Conservation (phyloP, 495 filamentous ascomycete genomes). For the Hypomontagnella submonticulosa region DNA sequence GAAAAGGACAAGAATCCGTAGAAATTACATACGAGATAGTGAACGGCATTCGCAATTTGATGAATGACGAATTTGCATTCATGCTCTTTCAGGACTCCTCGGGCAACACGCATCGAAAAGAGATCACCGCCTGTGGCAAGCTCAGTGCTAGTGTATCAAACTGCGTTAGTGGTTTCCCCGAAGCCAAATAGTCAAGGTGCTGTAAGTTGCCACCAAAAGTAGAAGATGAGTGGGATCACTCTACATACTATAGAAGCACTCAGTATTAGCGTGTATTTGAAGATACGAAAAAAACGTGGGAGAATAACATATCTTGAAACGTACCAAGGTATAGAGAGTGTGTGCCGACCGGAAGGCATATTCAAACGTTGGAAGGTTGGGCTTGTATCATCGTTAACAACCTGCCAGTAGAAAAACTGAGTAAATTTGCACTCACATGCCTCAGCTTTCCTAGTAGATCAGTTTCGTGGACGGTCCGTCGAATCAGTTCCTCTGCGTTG, state of each 20-base stretch:
- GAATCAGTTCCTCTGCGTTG: constrained; percentile 20
- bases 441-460: constrained; percentile 65
- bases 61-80: constrained; percentile 85
- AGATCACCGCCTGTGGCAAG: constrained; percentile 74
- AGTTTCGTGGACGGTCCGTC: constrained; percentile 60
- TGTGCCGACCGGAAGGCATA: constrained; percentile 33
- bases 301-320: too few relatives aligned
- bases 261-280: too few relatives aligned
- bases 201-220: too few relatives aligned
- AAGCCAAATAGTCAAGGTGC: too few relatives aligned
- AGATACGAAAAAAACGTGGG: too few relatives aligned
- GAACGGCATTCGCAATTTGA: constrained; percentile 80
- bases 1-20: not conserved
- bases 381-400: constrained; percentile 17
- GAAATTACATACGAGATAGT: constrained; percentile 64
- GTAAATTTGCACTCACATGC: constrained; percentile 62
- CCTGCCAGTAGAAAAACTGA: not conserved
- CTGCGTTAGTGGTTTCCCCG: too few relatives aligned
- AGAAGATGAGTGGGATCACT: too few relatives aligned
- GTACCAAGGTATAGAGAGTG: constrained; percentile 62
- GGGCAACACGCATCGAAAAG: constrained; percentile 62
- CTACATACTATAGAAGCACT: too few relatives aligned
- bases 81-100: constrained; percentile 67
- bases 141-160: constrained; percentile 53
- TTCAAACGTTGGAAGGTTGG: constrained; percentile 30